A percentile compares a stretch with the other conserved stretches of the same genome.
Conservation (phyloP, 139 green algal species). For the Zygnema cylindricum region DNA sequence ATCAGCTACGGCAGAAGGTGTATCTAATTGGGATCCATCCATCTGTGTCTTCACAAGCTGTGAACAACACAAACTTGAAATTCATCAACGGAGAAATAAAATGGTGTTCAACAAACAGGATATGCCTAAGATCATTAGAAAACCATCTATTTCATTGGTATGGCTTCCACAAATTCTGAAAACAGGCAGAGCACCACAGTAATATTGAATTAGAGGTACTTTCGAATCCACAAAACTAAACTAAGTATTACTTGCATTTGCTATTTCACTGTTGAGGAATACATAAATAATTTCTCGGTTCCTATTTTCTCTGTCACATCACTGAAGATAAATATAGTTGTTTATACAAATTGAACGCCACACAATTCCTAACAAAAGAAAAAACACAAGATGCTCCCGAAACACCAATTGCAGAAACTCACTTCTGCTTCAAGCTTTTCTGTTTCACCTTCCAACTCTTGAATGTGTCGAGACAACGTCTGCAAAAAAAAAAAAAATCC, state of each 20-base stretch:
- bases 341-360: not conserved
- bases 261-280: not conserved
- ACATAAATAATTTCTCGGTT: not conserved
- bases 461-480: not conserved
- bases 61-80: not conserved
- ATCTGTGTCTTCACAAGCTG: not conserved
- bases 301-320: not conserved
- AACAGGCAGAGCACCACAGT: constrained; percentile 1
- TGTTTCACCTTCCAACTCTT: not conserved
- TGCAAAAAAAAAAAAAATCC: not conserved
- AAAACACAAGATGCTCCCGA: not conserved
- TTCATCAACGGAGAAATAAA: not conserved
- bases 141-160: not conserved
- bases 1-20: not conserved
- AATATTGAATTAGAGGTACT: too few species aligned
- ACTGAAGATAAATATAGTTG: not conserved
- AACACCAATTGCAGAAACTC: not conserved
- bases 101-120: not conserved
- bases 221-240: not conserved
- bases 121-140: not conserved
- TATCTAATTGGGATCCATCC: not conserved
- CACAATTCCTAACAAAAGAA: not conserved
- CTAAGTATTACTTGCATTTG: not conserved
- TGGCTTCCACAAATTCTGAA: not conserved
- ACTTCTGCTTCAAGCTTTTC: not conserved